These are phyloP conservation scores for Zygotorulaspora danielsina DNA, from an alignment of 805 yeast species.

Conservation along the genomic window DNA sequence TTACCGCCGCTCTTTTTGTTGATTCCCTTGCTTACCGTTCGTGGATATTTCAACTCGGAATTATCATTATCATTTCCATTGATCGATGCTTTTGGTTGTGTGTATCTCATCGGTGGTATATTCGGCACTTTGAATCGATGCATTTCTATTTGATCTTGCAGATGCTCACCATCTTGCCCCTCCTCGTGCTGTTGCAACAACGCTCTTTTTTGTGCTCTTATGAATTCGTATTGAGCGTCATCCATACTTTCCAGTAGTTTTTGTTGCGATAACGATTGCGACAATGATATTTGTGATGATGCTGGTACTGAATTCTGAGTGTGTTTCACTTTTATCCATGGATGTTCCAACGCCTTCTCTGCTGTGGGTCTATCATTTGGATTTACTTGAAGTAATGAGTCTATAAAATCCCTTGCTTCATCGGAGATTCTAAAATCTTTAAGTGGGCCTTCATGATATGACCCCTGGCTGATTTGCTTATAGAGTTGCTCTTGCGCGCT, in stretches of 20 bases:
- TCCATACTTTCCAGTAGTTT: constrained; percentile 39
- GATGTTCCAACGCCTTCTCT: constrained; percentile 65
- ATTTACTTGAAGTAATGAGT: constrained; percentile 67
- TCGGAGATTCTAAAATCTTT: constrained; percentile 60
- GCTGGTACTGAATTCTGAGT: constrained; percentile 9
- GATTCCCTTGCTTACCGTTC: constrained; percentile 7
- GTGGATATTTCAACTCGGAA: constrained; percentile 10
- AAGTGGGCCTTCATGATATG: constrained; percentile 73
- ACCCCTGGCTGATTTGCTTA: constrained; percentile 68
- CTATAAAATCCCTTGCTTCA: constrained; percentile 69
- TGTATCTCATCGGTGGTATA: constrained; percentile 27
- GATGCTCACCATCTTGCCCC: constrained; percentile 6
- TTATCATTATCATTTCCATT: constrained; percentile 3
- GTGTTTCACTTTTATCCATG: constrained; percentile 57
- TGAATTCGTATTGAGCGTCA: constrained; percentile 31
- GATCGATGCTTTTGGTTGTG: constrained; percentile 23
- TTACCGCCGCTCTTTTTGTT: constrained; percentile 43
- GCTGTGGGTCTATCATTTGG: constrained; percentile 74
- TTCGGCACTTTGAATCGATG: constrained; percentile 32
- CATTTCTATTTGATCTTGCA: constrained; percentile 8
- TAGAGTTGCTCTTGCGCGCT: constrained; percentile 83
- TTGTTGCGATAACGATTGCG: constrained; percentile 70
- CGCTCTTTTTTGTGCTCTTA: constrained; percentile 25
- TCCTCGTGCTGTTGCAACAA: constrained; percentile 16
- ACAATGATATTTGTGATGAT: constrained; percentile 49